phyloP scores from a whole-genome alignment of 805 yeast genomes.

The Ogataea neopini region DNA sequence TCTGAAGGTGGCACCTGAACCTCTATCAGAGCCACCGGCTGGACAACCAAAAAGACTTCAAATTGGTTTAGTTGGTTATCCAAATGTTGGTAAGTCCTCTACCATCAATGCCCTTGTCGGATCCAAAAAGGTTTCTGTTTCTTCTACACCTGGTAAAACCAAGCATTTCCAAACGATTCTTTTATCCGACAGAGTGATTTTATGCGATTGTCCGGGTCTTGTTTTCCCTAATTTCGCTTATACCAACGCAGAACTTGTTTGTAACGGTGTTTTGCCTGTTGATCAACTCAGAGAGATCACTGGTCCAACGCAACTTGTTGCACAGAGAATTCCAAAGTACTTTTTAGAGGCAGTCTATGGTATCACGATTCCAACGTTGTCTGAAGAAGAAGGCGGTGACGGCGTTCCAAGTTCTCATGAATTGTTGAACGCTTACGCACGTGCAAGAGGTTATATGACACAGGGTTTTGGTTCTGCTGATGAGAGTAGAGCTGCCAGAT shows the following conservation, averaged over 20 bases:
- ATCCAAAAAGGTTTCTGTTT: conserved; percentile 95
- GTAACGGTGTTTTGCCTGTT: conserved; percentile 98
- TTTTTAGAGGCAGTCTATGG: conserved; percentile 92
- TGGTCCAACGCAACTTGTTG: conserved; percentile 83
- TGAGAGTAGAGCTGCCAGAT: conserved; percentile 91
- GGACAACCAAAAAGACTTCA: conserved; percentile 68
- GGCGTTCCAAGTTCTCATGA: conserved; percentile 91
- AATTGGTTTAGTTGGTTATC: conserved; percentile 97
- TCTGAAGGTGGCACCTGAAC: conserved; percentile 74
- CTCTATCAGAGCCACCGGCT: conserved; percentile 49
- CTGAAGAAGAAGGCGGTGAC: conserved; percentile 82
- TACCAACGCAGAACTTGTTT: conserved; percentile 93
- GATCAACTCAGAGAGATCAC: conserved; percentile 93
- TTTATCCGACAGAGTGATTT: conserved; percentile 75
- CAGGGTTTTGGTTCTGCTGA: conserved; percentile 98
- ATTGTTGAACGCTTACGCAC: conserved; percentile 85
- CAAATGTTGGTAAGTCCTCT: conserved; percentile 84
- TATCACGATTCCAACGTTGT: conserved; percentile 76
- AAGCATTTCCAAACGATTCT: conserved; percentile 97
- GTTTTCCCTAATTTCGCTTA: conserved; percentile 98
- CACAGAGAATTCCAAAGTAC: conserved; percentile 85
- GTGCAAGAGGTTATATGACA: conserved; percentile 96
- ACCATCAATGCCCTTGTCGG: conserved; percentile 97
- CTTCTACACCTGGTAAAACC: conserved; percentile 98
- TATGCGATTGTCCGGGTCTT: conserved; percentile 99